These are phyloP conservation scores for Diplodia scrobiculata DNA, from an alignment of 2,329 filamentous ascomycete species.

Conservation along the genomic window DNA sequence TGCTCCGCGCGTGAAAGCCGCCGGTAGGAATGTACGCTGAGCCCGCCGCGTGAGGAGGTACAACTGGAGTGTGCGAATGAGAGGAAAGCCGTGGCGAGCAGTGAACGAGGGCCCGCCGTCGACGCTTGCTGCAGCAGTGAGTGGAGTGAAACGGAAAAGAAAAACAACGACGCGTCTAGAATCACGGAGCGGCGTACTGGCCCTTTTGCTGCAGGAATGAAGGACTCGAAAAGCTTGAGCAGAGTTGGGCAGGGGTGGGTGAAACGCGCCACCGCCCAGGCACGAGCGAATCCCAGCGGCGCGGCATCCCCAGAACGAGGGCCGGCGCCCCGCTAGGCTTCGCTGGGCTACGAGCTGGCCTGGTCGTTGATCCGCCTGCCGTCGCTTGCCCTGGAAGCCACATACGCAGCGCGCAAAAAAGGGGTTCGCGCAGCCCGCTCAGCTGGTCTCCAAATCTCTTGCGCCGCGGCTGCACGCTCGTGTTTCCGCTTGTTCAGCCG, in stretches of 20 bases:
- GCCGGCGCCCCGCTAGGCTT: slow-evolving; percentile 10
- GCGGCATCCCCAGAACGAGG: neutral
- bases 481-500: neutral
- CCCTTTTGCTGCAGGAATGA: slow-evolving; percentile 13
- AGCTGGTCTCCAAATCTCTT: slow-evolving; percentile 1
- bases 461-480: neutral
- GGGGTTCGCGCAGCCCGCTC: slow-evolving; percentile 5
- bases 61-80: slow-evolving; percentile 2
- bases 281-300: slow-evolving; percentile 22
- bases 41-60: slow-evolving; percentile 17
- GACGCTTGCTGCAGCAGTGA: neutral
- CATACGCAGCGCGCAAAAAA: neutral
- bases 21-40: slow-evolving; percentile 13
- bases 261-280: slow-evolving; percentile 25
- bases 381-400: slow-evolving; percentile 16
- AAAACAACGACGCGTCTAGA: slow-evolving; percentile 8
- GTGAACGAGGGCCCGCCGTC: slow-evolving; percentile 18
- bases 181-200: neutral
- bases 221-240: slow-evolving; percentile 24
- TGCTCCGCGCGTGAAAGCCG: slow-evolving; percentile 23
- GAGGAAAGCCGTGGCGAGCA: neutral
- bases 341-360: slow-evolving; percentile 1
- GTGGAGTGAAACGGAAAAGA: neutral
- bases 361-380: slow-evolving; percentile 20
- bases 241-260: slow-evolving; percentile 12